phyloP scores from a whole-genome alignment of 306 rosid genomes.

The Canavalia gladiata region DNA sequence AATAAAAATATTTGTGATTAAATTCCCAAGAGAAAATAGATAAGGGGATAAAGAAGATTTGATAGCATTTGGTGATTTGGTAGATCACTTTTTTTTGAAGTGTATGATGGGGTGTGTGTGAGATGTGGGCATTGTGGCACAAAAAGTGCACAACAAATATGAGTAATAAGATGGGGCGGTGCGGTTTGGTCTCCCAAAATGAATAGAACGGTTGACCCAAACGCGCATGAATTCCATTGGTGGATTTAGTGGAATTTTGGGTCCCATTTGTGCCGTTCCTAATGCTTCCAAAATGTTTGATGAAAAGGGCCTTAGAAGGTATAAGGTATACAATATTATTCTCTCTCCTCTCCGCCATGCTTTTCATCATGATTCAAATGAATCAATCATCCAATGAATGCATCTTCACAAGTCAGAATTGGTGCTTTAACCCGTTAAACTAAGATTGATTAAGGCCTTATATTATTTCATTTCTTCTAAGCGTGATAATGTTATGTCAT shows the following conservation, averaged over 20 bases:
- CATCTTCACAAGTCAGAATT: constrained; percentile 38
- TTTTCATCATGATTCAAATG: constrained; percentile 47
- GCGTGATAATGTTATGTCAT: background rate
- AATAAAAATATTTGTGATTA: no score
- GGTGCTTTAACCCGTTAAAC: background rate
- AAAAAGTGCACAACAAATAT: constrained; percentile 38
- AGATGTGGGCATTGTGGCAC: background rate
- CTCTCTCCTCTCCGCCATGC: constrained; percentile 8
- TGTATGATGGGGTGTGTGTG: background rate
- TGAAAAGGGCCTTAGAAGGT: background rate
- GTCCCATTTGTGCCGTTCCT: constrained; percentile 33
- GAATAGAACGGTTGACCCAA: constrained; percentile 48
- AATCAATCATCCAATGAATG: constrained; percentile 59
- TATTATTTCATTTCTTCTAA: constrained; percentile 18
- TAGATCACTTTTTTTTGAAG: constrained; percentile 3
- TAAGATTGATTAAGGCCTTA: background rate
- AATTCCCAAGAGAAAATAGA: background rate
- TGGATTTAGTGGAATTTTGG: constrained; percentile 58
- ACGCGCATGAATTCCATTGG: constrained; percentile 57
- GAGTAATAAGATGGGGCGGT: constrained; percentile 65
- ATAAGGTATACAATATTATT: background rate
- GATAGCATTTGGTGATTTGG: constrained; percentile 26
- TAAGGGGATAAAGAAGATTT: background rate
- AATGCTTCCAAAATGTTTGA: constrained; percentile 45
- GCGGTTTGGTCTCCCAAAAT: constrained; percentile 55